phyloP scores from a whole-genome alignment of 345 rosid genomes.

The Bruguiera sexangula region DNA sequence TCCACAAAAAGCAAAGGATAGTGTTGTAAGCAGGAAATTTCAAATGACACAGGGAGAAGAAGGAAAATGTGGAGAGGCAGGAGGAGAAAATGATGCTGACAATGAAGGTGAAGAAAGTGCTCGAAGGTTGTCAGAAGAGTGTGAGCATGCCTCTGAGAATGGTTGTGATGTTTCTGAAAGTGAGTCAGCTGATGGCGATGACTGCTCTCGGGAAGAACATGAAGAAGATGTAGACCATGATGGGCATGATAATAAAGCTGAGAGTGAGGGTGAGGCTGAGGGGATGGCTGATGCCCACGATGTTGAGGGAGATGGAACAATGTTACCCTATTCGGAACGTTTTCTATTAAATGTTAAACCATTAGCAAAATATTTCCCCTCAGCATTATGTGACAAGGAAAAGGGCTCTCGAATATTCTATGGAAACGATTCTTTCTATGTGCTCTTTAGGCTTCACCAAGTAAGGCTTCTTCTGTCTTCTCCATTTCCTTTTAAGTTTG shows the following conservation, averaged over 20 bases:
- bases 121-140: constrained; percentile 79
- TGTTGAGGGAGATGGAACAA: constrained; percentile 64
- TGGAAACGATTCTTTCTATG: constrained; percentile 92
- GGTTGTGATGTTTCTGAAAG: constrained; percentile 79
- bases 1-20: constrained; percentile 49
- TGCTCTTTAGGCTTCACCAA: constrained; percentile 94
- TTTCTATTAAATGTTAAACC: constrained; percentile 74
- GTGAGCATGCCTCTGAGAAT: constrained; percentile 83
- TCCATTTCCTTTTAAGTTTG: background rate
- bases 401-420: constrained; percentile 68
- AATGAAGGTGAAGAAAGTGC: constrained; percentile 89
- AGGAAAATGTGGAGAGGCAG: constrained; percentile 48
- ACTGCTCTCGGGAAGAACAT: constrained; percentile 74
- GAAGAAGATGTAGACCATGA: constrained; percentile 69
- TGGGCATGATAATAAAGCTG: constrained; percentile 68
- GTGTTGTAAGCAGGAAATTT: constrained; percentile 43
- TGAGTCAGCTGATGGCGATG: constrained; percentile 83
- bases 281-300: constrained; percentile 76
- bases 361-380: constrained; percentile 69
- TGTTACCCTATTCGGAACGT: constrained; percentile 63
- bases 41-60: constrained; percentile 46
- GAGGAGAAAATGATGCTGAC: constrained; percentile 72
- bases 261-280: constrained; percentile 95
- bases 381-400: constrained; percentile 41
- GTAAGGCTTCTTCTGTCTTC: constrained; percentile 36